A percentile compares a stretch with the other conserved stretches of the same genome.
phyloP scores from a whole-genome alignment of 257 asterid species.

The Perilla frutescens region DNA sequence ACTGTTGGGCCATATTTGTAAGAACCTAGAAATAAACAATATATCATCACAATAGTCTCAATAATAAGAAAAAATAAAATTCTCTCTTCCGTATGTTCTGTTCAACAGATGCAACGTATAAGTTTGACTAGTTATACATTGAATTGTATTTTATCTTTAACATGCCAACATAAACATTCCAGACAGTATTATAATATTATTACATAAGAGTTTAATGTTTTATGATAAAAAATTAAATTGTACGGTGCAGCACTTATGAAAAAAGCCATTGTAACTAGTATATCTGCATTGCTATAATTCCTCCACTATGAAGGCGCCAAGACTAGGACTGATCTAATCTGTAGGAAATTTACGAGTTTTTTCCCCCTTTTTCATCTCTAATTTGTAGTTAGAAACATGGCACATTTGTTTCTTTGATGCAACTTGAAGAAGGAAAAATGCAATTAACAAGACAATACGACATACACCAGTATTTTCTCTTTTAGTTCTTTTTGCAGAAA shows the following conservation, averaged over 20 bases:
- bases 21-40: slow-evolving; percentile 51
- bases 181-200: not conserved
- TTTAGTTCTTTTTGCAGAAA: too few species aligned
- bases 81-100: not conserved
- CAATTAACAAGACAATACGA: too few species aligned
- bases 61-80: not conserved
- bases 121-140: slow-evolving; percentile 1
- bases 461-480: too few species aligned
- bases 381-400: too few species aligned
- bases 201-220: not conserved
- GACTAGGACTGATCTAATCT: not conserved
- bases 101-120: not conserved
- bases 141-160: not conserved
- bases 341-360: not conserved
- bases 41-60: slow-evolving; percentile 15
- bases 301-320: not conserved
- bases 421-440: too few species aligned
- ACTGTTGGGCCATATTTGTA: slow-evolving; percentile 77
- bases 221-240: slow-evolving; percentile 1
- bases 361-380: not conserved
- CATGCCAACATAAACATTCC: slow-evolving; percentile 3
- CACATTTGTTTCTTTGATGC: too few species aligned
- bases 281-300: not conserved
- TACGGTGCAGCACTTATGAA: not conserved
- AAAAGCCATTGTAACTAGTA: not conserved